phyloP scores from a whole-genome alignment of 2,329 filamentous ascomycete genomes.

The Aspergillus versicolor region DNA sequence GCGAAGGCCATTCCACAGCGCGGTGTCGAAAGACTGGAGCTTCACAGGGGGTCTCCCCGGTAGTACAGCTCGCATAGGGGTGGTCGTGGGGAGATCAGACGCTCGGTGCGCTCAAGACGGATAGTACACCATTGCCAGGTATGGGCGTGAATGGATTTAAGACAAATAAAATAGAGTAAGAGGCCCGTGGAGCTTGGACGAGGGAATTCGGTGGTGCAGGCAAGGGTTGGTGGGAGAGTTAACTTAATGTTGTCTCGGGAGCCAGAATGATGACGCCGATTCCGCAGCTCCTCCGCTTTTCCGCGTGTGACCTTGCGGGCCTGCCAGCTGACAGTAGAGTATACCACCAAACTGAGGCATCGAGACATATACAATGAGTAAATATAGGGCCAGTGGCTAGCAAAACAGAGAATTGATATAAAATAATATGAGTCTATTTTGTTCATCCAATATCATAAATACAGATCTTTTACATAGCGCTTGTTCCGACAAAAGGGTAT shows the following conservation, averaged over 20 bases:
- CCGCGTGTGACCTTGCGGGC: constrained; percentile 16
- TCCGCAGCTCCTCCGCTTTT: constrained; percentile 16
- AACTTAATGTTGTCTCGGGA: background rate
- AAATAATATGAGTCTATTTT: background rate
- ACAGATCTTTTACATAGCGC: constrained; percentile 2
- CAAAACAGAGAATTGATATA: background rate
- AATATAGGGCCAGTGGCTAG: background rate
- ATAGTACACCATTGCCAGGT: constrained; percentile 36
- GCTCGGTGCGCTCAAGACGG: constrained; percentile 26
- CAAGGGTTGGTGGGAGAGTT: background rate
- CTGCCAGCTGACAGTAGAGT: background rate
- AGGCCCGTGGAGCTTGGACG: background rate
- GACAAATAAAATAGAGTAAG: background rate
- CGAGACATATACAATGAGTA: background rate
- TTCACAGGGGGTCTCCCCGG: constrained; percentile 75
- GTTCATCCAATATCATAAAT: constrained; percentile 6
- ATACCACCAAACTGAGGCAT: background rate
- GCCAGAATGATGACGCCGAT: constrained; percentile 14
- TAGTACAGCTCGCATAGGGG: constrained; percentile 73
- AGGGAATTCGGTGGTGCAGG: background rate
- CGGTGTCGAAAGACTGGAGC: constrained; percentile 74
- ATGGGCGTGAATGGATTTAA: background rate
- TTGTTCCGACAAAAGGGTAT: constrained; percentile 11
- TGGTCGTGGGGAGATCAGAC: constrained; percentile 28
- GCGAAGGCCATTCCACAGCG: constrained; percentile 69